Evolutionary conservation across 176 grass and related monocot genomes (phyloP).

Genomic region (Carex myosuroides): DNA sequence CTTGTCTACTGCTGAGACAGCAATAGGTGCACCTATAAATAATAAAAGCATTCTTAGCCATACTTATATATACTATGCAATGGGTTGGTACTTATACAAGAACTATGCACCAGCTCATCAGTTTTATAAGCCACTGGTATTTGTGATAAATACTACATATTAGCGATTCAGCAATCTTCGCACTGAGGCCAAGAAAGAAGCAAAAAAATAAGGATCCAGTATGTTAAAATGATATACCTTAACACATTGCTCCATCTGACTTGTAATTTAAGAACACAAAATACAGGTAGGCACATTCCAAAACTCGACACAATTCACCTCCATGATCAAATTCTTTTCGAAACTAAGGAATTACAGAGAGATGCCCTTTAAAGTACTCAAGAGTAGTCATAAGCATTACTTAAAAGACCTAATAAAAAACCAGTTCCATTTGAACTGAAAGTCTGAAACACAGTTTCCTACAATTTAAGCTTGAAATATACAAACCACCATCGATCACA

Average conservation of each 20-base stretch:
- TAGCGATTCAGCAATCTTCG: not conserved
- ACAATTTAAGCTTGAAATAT: not conserved
- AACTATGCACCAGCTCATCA: not conserved
- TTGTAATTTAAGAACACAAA: not conserved
- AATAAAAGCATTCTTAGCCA: constrained; percentile 7
- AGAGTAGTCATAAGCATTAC: not conserved
- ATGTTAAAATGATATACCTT: not conserved
- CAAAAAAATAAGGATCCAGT: not conserved
- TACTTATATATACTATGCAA: not conserved
- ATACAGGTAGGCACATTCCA: not conserved
- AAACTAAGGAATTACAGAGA: not conserved
- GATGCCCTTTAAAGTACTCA: not conserved
- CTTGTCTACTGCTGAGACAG: constrained; percentile 81
- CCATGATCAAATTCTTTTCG: not conserved
- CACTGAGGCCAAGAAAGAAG: not conserved
- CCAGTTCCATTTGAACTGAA: not conserved
- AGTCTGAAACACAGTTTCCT: not conserved
- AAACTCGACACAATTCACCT: not conserved
- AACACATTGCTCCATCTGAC: not conserved
- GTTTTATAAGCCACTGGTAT: not conserved
- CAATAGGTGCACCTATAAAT: constrained; percentile 64
- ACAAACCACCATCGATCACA: not conserved
- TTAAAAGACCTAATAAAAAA: not conserved
- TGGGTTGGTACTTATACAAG: not conserved
- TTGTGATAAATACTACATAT: not conserved